Conservation (phyloP, 306 rosid species). For the Citrullus colocynthis region DNA sequence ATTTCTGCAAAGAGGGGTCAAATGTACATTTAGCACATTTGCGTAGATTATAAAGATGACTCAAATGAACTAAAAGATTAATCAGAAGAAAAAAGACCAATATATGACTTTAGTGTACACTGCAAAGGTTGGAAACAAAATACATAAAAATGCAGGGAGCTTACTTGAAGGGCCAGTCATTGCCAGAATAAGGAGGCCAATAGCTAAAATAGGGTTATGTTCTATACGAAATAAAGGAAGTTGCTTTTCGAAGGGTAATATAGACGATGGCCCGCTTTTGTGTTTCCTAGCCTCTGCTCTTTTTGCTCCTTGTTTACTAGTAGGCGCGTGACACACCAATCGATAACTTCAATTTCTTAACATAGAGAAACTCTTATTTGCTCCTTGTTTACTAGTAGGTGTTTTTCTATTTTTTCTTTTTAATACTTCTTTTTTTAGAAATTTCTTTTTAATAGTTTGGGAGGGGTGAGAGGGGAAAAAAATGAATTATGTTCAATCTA, state of each 20-base stretch:
- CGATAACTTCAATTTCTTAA: not conserved
- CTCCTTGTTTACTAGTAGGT: too few relatives aligned
- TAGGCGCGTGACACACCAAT: not conserved
- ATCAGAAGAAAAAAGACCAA: not conserved
- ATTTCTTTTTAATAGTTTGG: too few relatives aligned
- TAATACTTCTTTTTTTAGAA: too few relatives aligned
- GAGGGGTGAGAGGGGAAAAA: too few relatives aligned
- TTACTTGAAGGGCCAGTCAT: constrained; percentile 50
- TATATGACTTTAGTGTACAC: not conserved
- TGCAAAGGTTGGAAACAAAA: not conserved
- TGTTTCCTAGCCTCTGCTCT: not conserved
- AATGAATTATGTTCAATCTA: too few relatives aligned
- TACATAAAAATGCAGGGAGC: constrained; percentile 10
- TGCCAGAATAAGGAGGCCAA: constrained; percentile 42
- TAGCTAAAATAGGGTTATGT: constrained; percentile 24
- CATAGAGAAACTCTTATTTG: not conserved
- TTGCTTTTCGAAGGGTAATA: not conserved
- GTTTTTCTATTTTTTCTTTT: too few relatives aligned
- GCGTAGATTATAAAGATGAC: not conserved
- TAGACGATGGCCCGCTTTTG: constrained; percentile 6
- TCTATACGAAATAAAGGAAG: constrained; percentile 9
- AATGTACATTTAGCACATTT: not conserved
- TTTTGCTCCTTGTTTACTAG: not conserved
- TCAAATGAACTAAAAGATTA: not conserved
- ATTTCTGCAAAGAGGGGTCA: not conserved